Evolutionary conservation across 106 monocot species (phyloP), one percentile per base, ranked within the genome.

Genomic region (Apostasia shenzhenica): DNA sequence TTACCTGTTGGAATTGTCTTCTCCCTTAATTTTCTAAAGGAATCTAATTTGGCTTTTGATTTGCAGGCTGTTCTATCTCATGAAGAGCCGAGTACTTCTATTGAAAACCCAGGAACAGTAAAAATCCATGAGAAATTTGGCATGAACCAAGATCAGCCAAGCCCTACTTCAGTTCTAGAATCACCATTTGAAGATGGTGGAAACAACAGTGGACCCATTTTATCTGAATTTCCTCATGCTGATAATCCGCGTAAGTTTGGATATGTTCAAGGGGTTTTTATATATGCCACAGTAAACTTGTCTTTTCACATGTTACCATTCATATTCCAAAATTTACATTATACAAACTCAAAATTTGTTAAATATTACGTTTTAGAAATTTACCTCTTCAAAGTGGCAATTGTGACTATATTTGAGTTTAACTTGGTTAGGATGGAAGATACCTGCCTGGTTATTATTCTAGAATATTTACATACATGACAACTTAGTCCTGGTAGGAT

Each of bases 61-160:
- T 73, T n/a, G 59, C 79, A 91, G 90, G 83, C 55, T 63, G 55
- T 13, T 58, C 68, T 72, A 45, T 79, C 77, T 43, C 65, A 79
- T 55, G 71, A 77, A 48, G 81, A 80, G 49, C 41, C 78, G 40
- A 73, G 71, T 12, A 49, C 40, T 61, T 45, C 72, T 42, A 54
- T 13, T 44, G 69, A 48, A 62, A 45, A 62, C 45, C 43, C 11
- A 4, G 55, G 55, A 12, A 54, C 48, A 63, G 41, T 63, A 56
- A 41, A 48, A 37, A 57, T 49, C 4, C 37, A 48, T 9, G 72
- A 60, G 54, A 78, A 60, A 66, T 41, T 26, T 55, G 50, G 42
- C 46, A 59, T 60, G n/a, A 61, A 68, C 13, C 76, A 77, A 48
- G 72, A 82, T 55, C 73, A 78, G 38, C 77, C 77, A 2, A 78